Conservation (phyloP, 164 flowering plant genomes). For the Vitis riparia region DNA sequence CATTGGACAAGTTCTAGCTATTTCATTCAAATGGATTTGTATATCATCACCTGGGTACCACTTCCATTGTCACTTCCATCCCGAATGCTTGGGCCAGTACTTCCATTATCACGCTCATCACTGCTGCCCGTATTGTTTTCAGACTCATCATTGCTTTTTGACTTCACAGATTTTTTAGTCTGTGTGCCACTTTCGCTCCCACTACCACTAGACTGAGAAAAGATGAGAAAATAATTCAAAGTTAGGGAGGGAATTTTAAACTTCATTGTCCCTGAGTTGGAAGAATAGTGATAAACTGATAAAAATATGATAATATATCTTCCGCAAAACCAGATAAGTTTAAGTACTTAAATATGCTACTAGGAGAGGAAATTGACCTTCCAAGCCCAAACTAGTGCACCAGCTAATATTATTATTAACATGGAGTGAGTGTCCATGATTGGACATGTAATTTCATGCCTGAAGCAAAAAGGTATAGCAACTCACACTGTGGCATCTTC, state of each 20-base stretch:
- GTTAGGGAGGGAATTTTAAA: slow-evolving; percentile 7
- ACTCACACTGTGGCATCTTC: slow-evolving; percentile 11
- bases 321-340: neutral
- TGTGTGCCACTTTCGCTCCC: slow-evolving; percentile 67
- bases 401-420: neutral
- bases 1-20: neutral
- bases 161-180: slow-evolving; percentile 36
- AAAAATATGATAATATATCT: neutral
- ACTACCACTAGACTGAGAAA: slow-evolving; percentile 53
- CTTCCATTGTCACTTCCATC: slow-evolving; percentile 70
- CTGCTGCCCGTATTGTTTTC: slow-evolving; percentile 49
- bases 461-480: neutral
- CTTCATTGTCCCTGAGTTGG: neutral
- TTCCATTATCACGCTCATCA: slow-evolving; percentile 45
- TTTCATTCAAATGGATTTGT: neutral
- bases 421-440: too few relatives aligned
- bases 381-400: neutral
- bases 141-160: slow-evolving; percentile 39
- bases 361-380: neutral
- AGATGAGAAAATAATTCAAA: neutral
- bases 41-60: slow-evolving; percentile 51
- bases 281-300: neutral
- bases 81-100: slow-evolving; percentile 37
- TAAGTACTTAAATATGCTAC: neutral
- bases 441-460: neutral